Percentiles rank a stretch among this genome's conserved stretches.
phyloP scores from a whole-genome alignment of 2,329 filamentous ascomycete genomes.

The Aspergillus calidoustus region DNA sequence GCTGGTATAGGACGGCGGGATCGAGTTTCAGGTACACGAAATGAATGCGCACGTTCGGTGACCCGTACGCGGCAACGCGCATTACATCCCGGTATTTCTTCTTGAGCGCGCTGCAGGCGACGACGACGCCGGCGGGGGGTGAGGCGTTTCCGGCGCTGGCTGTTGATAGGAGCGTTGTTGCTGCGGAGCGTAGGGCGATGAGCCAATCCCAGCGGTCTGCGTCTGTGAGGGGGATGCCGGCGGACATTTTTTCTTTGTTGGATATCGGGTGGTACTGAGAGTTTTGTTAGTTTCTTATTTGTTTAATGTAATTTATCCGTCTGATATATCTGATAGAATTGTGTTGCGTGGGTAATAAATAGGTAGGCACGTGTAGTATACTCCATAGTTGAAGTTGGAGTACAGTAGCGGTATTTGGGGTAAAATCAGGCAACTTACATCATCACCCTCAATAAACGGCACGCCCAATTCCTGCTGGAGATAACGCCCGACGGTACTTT shows the following conservation, averaged over 20 bases:
- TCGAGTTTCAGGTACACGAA: conserved; percentile 88
- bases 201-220: conserved; percentile 98
- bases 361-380: neutral
- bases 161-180: conserved; percentile 55
- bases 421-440: conserved; percentile 57
- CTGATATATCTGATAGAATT: neutral
- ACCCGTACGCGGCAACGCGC: conserved; percentile 76
- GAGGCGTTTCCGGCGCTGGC: conserved; percentile 42
- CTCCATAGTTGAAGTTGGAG: neutral
- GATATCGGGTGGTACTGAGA: conserved; percentile 57
- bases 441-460: conserved; percentile 78
- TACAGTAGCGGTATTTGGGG: neutral
- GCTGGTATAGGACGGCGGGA: conserved; percentile 73
- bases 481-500: conserved; percentile 73
- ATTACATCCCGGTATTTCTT: conserved; percentile 96
- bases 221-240: conserved; percentile 83
- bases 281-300: conserved; percentile 17
- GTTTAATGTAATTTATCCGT: neutral
- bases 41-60: conserved; percentile 75
- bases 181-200: conserved; percentile 70
- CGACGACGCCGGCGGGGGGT: conserved; percentile 76
- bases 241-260: conserved; percentile 90
- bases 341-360: neutral
- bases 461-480: conserved; percentile 66
- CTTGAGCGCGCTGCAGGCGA: conserved; percentile 96